Evolutionary conservation across 2,329 filamentous ascomycete genomes (phyloP), one percentile per base, ranked within the genome.

Genomic region (Scedosporium aurantiacum): DNA sequence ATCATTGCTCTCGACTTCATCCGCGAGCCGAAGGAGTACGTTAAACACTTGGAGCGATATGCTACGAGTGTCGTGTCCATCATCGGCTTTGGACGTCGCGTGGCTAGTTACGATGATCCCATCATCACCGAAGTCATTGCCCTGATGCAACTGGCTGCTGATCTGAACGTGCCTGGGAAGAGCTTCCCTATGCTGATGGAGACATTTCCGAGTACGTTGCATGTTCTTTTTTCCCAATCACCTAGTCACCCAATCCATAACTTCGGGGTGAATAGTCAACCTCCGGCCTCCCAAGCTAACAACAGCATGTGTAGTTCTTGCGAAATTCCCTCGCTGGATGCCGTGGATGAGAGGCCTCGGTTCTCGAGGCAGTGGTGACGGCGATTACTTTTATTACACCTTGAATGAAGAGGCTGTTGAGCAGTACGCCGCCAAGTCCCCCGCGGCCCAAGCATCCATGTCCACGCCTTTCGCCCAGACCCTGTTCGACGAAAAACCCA

Each of bases 91-190:
- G 82, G 82, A 0, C 72, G 81, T 5, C 72, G 82, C 6, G 76
- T 82, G 0, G 75, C 75, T 5, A 76, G 68, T 59, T 78, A 70
- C 66, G 72, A 78, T n/a, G 82, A 85, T 64, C 81, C 81, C 3
- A 82, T 82, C 66, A 79, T 84, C 63, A 82, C 81, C 2, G 81
- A 84, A 66, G 82, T 81, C n/a, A 80, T 84, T 62, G 77, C 79
- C 0, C 71, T 81, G 27, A 80, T 84, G 76, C 79, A 85, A 61
- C 74, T 81, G 60, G 81, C 82, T 0, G 82, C 81, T 1, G 80
- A 82, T 61, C 70, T 84, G n/a, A 80, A 79, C 64, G 78, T 80
- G 55, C 75, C 79, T 0, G 78, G 78, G 7, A 81, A 81, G 67
- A 77, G 70, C 0, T 83, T 81, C 65, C 82, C 79, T 23, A 82